phyloP scores from a whole-genome alignment of 2,329 filamentous ascomycete species.

The Trichoderma asperellum region DNA sequence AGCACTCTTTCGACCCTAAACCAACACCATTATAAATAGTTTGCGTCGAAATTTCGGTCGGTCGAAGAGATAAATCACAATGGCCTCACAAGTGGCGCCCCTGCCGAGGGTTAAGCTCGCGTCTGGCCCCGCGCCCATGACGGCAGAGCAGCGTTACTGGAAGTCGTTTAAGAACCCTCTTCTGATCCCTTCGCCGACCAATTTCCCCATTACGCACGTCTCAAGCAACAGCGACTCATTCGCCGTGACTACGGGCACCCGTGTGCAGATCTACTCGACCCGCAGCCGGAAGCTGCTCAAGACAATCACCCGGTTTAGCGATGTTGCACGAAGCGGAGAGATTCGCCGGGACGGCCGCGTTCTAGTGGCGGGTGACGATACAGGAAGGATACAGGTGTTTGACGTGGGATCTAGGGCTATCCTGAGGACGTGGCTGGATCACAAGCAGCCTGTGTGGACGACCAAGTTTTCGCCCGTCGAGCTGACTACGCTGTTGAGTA shows the following conservation, averaged over 20 bases:
- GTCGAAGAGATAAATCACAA: constrained; percentile 44
- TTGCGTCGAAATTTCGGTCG: not conserved
- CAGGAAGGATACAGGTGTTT: constrained; percentile 91
- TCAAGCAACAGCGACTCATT: constrained; percentile 78
- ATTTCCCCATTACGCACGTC: constrained; percentile 88
- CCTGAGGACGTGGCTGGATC: constrained; percentile 90
- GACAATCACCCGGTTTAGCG: constrained; percentile 91
- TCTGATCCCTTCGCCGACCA: constrained; percentile 86
- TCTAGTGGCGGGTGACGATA: constrained; percentile 88
- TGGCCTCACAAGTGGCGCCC: constrained; percentile 86
- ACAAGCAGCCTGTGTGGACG: constrained; percentile 92
- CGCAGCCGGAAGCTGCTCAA: constrained; percentile 90
- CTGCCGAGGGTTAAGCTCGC: constrained; percentile 82
- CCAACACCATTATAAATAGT: not conserved
- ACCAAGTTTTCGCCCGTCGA: constrained; percentile 91
- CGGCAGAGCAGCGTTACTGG: constrained; percentile 96
- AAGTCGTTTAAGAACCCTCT: constrained; percentile 90
- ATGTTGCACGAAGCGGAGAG: constrained; percentile 86
- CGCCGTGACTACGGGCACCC: constrained; percentile 90
- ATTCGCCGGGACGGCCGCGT: constrained; percentile 87
- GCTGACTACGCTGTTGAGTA: constrained; percentile 83
- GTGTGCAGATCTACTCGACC: constrained; percentile 91
- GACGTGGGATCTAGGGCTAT: constrained; percentile 88
- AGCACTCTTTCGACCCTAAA: not conserved
- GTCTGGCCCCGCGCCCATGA: constrained; percentile 78